Base-by-base conservation (phyloP, 177 flowering plant genomes). In the Vitis hybrid region DNA sequence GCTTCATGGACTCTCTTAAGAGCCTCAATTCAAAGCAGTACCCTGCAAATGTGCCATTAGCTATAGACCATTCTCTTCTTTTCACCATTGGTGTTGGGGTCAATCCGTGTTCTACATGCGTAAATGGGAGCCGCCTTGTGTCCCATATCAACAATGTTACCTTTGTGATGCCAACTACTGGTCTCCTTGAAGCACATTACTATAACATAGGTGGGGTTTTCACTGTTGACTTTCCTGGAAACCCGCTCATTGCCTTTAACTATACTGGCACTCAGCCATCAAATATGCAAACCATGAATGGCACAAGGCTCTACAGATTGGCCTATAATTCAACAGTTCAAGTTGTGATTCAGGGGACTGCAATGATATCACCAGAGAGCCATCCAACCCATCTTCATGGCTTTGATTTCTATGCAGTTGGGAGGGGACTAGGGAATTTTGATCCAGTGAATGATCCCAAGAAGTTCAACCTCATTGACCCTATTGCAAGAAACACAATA, bases 371-470 rank as follows among this genome's bases (percentile, higher is more conserved):
- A 15, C 80, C 83, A 0, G 86, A 85, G 64, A 83, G 67, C 68
- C 88, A 83, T 69, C 88, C 88, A 3, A 69, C 69, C 3, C 88
- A 85, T 71, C 41, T 85, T 9, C 88, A 85, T 62, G 88, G 88
- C 3, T 78, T 46, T 66, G 80, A 83, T 57, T 83, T 85, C 63
- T 85, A 21, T 57, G 79, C 58, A 2, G 79, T 85, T 53, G 88
- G 85, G 35, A 69, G 65, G 59, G 88, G 88, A 4, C 1, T 74
- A 0, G 86, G 88, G 18, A 85, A 85, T 58, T 85, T 66, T 65
- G 79, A 85, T 57, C 79, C 86, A 2, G 12, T 8, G 1, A 67
- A 73, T n/a, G 86, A 85, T 61, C 78, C 84, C 1, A 52, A 66
- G 24, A 70, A 32, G 0, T 85, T 81, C 66, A 85, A 83, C 72